phyloP scores from a whole-genome alignment of 306 rosid species.

The Rosa multiflora region DNA sequence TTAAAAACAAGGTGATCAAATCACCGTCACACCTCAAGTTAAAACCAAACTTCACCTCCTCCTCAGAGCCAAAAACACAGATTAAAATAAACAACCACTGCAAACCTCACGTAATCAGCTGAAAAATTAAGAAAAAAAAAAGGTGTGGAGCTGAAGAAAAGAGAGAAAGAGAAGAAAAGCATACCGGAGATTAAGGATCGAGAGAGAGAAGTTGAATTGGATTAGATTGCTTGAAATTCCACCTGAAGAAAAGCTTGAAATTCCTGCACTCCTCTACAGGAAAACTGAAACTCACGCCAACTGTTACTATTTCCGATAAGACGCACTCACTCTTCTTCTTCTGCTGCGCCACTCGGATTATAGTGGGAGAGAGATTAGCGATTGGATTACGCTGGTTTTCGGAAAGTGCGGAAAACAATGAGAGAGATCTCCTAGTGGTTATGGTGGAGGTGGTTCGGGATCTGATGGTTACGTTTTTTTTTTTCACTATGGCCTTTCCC shows the following conservation, averaged over 20 bases:
- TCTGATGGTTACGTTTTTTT: not conserved
- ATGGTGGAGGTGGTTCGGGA: not conserved
- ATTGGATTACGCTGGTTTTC: not conserved
- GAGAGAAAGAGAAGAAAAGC: not conserved
- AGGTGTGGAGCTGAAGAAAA: not conserved
- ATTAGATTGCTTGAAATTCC: constrained; percentile 24
- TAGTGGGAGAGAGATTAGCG: too few species aligned
- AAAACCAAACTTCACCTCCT: not conserved
- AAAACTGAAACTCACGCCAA: constrained; percentile 26
- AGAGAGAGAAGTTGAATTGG: constrained; percentile 3
- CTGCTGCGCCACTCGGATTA: not conserved
- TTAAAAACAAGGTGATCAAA: not conserved
- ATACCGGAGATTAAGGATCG: constrained; percentile 4
- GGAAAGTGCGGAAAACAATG: not conserved
- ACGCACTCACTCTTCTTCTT: too few species aligned
- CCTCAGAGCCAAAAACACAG: not conserved
- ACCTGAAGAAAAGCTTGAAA: not conserved
- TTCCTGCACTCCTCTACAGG: not conserved
- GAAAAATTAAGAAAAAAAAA: not conserved
- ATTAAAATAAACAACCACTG: not conserved
- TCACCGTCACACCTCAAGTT: not conserved
- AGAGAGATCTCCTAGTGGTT: not conserved
- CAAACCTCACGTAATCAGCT: not conserved
- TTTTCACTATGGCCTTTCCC: too few species aligned
- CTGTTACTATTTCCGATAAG: not conserved